Base-by-base conservation (phyloP, 2,329 filamentous ascomycete genomes). In the Epichloe coenophiala region DNA sequence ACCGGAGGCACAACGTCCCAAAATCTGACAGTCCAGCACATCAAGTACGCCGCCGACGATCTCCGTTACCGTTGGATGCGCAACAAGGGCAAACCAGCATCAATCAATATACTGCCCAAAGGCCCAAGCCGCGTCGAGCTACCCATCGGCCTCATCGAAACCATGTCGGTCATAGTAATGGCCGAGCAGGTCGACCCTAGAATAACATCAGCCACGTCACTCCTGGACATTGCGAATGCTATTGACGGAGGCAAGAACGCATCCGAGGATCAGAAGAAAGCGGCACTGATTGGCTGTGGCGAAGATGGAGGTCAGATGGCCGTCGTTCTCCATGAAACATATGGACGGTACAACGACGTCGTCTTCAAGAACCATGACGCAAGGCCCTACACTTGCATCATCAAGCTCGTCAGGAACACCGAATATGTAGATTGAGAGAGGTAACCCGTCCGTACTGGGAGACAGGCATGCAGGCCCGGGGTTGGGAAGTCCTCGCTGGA, bases 211-310 rank as follows among this genome's bases (percentile, higher is more conserved):
- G 56, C 51, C 13, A 54, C 60, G 11, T 50, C 58, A 12, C 58
- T 53, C 43, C 52, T 51, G 11, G 58, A 61, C 36, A 56, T 60
- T 33, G 60, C 59, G 13, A 49, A 36, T 31, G 59, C 57, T 13
- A 60, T 62, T 13, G 57, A 59, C 40, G 55, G 56, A n/a, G 57
- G 49, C 46, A 13, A 33, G 53, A 27, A 37, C 6, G 49, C 51
- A 5, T 43, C 48, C 2, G 45, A 46, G 7, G 50, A 44, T 1
- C 37, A 53, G 27, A 35, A 42, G 35, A 19, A 48, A 8, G 45
- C 44, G 19, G 35, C 51, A 7, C 39, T 63, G 39, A 60, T 65
- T 38, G 62, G 62, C 44, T 65, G 65, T 49, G 50, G 42, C 11
- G 50, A 55, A 5, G 31, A 49, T 15, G 65, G 65, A 37, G 56